Conservation (phyloP, 208 protist species). For the Acanthamoeba lenticulata region DNA sequence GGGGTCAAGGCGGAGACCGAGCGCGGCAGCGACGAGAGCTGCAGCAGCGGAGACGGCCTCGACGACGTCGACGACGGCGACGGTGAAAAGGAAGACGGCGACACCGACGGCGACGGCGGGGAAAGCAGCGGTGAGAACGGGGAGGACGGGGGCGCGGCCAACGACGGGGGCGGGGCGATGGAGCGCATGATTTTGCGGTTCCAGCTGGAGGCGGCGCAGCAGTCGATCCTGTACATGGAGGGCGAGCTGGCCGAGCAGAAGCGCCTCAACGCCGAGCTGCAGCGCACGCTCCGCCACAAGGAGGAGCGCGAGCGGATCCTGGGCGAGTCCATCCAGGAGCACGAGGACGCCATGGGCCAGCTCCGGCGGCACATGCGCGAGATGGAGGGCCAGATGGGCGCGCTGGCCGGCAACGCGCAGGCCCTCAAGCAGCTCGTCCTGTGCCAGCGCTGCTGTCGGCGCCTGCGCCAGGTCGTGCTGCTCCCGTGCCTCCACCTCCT, state of each 20-base stretch:
- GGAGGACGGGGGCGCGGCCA: background rate
- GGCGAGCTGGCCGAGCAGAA: background rate
- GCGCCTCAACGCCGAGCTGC: background rate
- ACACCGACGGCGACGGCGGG: too few relatives aligned
- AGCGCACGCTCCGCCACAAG: background rate
- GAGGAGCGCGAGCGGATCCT: background rate
- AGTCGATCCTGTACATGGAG: constrained; percentile 64
- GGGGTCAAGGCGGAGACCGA: too few relatives aligned
- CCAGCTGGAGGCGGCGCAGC: constrained; percentile 45
- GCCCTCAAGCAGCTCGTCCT: background rate
- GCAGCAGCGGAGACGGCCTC: too few relatives aligned
- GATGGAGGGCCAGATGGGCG: background rate
- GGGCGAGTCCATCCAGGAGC: background rate
- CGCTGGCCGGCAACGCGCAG: background rate
- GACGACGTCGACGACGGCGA: too few relatives aligned
- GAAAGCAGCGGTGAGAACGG: too few relatives aligned
- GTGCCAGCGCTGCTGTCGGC: background rate
- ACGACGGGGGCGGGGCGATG: background rate
- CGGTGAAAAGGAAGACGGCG: too few relatives aligned
- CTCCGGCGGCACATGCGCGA: background rate
- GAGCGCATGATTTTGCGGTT: constrained; percentile 48
- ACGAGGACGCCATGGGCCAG: background rate
- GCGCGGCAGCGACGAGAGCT: too few relatives aligned
- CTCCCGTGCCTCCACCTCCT: constrained; percentile 23
- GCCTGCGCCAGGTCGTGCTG: background rate